Evolutionary conservation across 2,329 filamentous ascomycete genomes (phyloP).

Genomic region (Trichophyton simii): DNA sequence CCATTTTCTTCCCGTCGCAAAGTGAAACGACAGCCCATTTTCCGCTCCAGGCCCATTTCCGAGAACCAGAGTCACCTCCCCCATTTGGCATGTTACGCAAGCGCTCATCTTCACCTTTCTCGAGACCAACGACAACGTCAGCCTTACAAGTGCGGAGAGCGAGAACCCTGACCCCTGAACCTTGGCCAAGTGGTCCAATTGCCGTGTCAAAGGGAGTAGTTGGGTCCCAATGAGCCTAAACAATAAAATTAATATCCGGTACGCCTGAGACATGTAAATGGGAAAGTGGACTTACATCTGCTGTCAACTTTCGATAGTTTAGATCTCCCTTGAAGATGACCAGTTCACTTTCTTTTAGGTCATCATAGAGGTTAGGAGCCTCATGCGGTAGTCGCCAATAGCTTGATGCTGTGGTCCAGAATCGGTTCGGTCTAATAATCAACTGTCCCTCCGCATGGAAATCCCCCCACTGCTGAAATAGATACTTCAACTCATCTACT

Average conservation of each 20-base stretch:
- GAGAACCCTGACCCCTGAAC: constrained; percentile 70
- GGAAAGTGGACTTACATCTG: constrained; percentile 51
- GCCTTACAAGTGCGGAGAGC: constrained; percentile 92
- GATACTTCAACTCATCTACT: constrained; percentile 52
- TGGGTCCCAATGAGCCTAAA: constrained; percentile 63
- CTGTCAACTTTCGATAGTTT: constrained; percentile 88
- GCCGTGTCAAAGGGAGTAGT: constrained; percentile 76
- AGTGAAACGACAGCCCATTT: constrained; percentile 95
- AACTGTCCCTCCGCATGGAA: constrained; percentile 77
- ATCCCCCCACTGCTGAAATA: constrained; percentile 70
- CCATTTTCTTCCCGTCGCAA: constrained; percentile 50
- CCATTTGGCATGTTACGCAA: constrained; percentile 56
- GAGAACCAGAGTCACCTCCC: constrained; percentile 54
- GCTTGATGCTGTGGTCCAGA: constrained; percentile 81
- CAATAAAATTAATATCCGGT: not conserved
- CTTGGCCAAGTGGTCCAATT: constrained; percentile 70
- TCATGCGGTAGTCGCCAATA: constrained; percentile 74
- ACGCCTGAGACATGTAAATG: constrained; percentile 3
- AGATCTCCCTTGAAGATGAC: constrained; percentile 96
- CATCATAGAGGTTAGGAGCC: constrained; percentile 56
- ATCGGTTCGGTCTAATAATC: constrained; percentile 67
- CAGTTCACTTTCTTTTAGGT: constrained; percentile 70
- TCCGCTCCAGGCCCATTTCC: constrained; percentile 90
- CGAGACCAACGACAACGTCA: constrained; percentile 84
- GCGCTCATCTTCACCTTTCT: constrained; percentile 68